Conservation (phyloP, 257 asterid genomes). For the Solanum lignicaule region DNA sequence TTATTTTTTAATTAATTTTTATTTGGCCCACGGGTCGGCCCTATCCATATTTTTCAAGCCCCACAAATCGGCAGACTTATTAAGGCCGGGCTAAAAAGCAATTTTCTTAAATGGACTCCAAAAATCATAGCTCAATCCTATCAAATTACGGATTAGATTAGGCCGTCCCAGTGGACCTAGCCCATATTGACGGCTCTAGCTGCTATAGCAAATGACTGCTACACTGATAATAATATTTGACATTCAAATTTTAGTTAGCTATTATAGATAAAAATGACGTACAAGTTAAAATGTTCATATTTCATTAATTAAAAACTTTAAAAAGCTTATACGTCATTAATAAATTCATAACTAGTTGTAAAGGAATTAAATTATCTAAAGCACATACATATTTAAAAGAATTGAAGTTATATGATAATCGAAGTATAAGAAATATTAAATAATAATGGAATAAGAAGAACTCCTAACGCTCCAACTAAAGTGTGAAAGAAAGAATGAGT, state of each 20-base stretch:
- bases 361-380: background rate
- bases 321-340: background rate
- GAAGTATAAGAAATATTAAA: too few species aligned
- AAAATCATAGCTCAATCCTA: too few species aligned
- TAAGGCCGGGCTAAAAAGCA: too few species aligned
- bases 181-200: too few species aligned
- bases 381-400: background rate
- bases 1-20: too few species aligned
- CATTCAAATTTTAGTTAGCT: too few species aligned
- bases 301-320: background rate
- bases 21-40: too few species aligned
- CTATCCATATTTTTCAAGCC: too few species aligned
- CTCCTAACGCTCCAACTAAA: background rate
- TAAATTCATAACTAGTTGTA: background rate
- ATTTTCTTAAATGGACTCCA: too few species aligned
- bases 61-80: too few species aligned
- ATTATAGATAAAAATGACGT: background rate
- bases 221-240: background rate
- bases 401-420: background rate
- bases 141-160: too few species aligned
- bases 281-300: background rate
- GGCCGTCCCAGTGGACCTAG: too few species aligned
- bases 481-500: background rate
- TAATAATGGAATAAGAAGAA: background rate
- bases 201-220: background rate